Evolutionary conservation across 345 rosid species (phyloP).

Genomic region (Leavenworthia alabamica): DNA sequence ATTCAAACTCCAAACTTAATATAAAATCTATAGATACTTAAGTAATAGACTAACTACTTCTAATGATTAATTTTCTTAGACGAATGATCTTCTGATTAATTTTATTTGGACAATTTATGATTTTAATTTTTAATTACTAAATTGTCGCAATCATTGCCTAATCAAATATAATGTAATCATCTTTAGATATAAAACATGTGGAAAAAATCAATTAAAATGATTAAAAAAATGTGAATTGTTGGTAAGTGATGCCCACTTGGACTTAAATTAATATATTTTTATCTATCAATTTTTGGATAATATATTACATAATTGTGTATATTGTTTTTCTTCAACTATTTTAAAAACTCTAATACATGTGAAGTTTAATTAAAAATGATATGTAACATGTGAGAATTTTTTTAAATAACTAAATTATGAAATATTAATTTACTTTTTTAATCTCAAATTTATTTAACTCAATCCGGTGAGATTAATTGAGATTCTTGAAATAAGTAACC

Average conservation of each 20-base stretch:
- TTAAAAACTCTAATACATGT: neutral
- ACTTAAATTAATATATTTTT: neutral
- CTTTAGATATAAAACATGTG: neutral
- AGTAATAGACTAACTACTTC: no score
- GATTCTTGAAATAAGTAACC: neutral
- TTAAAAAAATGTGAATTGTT: neutral
- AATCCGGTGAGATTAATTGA: neutral
- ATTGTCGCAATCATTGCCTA: neutral
- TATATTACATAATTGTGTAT: neutral
- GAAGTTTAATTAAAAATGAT: neutral
- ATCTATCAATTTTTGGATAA: neutral
- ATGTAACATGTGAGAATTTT: neutral
- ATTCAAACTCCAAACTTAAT: no score
- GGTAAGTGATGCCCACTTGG: neutral
- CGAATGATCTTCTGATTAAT: neutral
- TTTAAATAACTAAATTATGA: neutral
- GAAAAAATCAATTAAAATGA: neutral
- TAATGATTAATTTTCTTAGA: slow-evolving; percentile 8
- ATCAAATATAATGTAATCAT: neutral
- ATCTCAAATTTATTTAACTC: neutral
- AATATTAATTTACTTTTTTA: neutral
- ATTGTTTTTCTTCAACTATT: neutral
- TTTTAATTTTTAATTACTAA: neutral
- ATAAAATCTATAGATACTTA: no score
- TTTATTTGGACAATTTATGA: neutral